Evolutionary conservation across 2,329 filamentous ascomycete species (phyloP), one percentile per base, ranked within the genome.

Genomic region (Raffaelea arxii): DNA sequence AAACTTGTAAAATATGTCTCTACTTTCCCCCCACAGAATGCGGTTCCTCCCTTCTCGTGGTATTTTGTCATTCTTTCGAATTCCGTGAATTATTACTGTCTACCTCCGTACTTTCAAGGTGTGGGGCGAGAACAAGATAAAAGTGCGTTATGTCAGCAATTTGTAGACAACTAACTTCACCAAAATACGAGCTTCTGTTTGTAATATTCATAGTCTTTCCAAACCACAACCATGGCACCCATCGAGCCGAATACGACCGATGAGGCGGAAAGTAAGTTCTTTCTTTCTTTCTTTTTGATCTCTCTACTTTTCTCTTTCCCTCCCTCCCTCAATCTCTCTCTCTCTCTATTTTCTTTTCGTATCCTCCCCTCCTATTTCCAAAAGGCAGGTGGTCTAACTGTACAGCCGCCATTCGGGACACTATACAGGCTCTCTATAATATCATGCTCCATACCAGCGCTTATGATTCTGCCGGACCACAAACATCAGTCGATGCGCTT

Each of bases 391-490:
- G 27, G 9, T 14, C 21, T 18, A 38, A 41, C 21, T 18, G 6
- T 19, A 14, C 35, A 54, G 49, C 41, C 11, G 51, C 51, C 46
- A 54, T 53, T 46, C 51, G 50, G 43, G 71, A 78, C 55, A 69
- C 78, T 50, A 78, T 82, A 60, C 76, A 81, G 56, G 75, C 78
- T 54, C 71, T 82, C 36, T 82, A 78, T 68, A 71, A 78, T 54
- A 63, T 81, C 49, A 77, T 80, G 69, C 75, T 83, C 40, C 78
- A 82, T 57, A 69, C 76, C 24, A 71, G 75, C 25, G 71, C 74
- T 49, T 84, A 82, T 66, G 77, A 82, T 65, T 64, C 67, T 36
- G 51, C 47, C 40, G 57, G 56, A 49, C 63, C 64, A 49, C 67
- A 69, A 1, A 66, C 76, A 12, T 74, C 71, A 35, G 69, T 68